These are phyloP conservation scores for Fusarium oxysporum DNA, from an alignment of 2,329 filamentous ascomycete species.

Conservation along the genomic window DNA sequence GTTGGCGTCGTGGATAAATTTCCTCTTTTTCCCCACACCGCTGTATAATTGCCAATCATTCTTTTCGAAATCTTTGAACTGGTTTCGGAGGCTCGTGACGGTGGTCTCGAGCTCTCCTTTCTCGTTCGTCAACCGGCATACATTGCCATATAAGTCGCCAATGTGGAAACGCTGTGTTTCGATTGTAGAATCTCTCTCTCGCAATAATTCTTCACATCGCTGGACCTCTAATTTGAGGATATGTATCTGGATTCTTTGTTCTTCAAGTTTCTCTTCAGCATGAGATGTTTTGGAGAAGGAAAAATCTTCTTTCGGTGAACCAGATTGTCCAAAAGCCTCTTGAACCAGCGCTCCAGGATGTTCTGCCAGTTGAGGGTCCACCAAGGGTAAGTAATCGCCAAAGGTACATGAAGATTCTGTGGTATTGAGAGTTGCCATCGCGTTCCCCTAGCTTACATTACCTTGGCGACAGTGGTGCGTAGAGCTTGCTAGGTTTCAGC, in stretches of 20 bases:
- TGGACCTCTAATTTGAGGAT: neutral
- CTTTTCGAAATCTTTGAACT: neutral
- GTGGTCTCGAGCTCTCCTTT: neutral
- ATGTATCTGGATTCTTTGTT: neutral
- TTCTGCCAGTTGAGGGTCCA: neutral
- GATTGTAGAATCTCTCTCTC: constrained; percentile 5
- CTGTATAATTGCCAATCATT: neutral
- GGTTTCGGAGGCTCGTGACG: constrained; percentile 1
- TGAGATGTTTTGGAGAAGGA: neutral
- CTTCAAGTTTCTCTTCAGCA: neutral
- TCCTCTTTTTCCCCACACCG: neutral
- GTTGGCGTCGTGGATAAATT: neutral
- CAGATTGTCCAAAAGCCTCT: neutral
- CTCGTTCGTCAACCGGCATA: neutral
- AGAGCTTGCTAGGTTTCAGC: neutral
- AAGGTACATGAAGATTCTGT: neutral
- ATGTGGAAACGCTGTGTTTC: constrained; percentile 3
- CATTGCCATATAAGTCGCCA: neutral
- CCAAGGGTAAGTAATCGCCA: neutral
- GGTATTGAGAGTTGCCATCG: neutral
- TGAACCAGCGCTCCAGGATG: neutral
- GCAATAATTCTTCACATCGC: neutral
- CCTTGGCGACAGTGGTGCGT: neutral
- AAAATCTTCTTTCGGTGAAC: neutral
- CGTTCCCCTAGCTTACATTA: neutral